Percentiles rank a stretch among this genome's conserved stretches.
phyloP scores from a whole-genome alignment of 768 basidiomycete genomes.

The Pleurotus djamor region DNA sequence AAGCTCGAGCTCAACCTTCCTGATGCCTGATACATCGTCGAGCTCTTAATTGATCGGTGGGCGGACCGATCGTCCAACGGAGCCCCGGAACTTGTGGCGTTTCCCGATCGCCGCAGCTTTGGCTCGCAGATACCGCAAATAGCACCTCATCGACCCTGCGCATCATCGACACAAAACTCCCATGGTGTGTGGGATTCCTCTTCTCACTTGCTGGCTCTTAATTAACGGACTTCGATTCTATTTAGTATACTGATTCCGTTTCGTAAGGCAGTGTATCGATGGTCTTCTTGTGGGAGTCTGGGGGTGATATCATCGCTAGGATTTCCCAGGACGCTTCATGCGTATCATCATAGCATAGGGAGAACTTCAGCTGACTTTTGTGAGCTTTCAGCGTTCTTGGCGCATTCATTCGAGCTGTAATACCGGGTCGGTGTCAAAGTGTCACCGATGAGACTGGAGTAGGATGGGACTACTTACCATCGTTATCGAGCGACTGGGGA shows the following conservation, averaged over 20 bases:
- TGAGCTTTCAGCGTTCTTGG: background rate
- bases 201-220: background rate
- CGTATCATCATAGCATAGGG: background rate
- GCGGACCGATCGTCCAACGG: background rate
- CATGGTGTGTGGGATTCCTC: background rate
- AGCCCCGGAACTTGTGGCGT: conserved; percentile 8
- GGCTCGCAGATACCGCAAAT: conserved; percentile 7
- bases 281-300: background rate
- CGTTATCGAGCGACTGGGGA: no score
- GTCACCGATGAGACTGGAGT: background rate
- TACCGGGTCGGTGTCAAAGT: background rate
- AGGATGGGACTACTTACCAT: background rate
- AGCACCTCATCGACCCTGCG: conserved; percentile 4
- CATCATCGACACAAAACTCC: background rate
- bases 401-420: background rate
- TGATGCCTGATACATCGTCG: background rate
- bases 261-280: background rate
- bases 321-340: background rate
- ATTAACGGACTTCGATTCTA: background rate
- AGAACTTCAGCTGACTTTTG: background rate
- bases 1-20: background rate
- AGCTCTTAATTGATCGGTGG: background rate
- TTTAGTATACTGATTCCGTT: background rate
- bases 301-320: background rate
- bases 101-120: background rate